Conservation (phyloP, 306 rosid genomes). For the Vicia sativa region DNA sequence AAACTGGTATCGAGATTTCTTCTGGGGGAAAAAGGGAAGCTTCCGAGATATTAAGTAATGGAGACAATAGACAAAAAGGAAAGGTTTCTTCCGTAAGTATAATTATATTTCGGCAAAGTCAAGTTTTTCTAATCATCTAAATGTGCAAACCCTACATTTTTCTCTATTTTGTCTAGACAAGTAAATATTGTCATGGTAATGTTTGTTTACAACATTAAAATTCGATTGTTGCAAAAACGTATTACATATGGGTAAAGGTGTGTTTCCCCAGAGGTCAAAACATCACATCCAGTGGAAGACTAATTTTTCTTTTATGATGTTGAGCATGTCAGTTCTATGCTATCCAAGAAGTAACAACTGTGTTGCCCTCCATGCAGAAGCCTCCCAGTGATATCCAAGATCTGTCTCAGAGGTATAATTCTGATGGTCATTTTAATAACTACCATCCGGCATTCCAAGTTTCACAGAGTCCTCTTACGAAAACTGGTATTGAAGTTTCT, state of each 20-base stretch:
- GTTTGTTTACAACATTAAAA: constrained; percentile 23
- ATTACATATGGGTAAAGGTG: constrained; percentile 1
- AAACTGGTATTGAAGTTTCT: constrained; percentile 43
- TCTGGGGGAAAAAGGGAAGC: constrained; percentile 66
- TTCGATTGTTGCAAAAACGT: constrained; percentile 16
- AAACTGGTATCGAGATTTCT: constrained; percentile 42
- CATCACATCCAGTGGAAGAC: constrained; percentile 2
- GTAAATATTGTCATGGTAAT: constrained; percentile 9
- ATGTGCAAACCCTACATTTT: constrained; percentile 12
- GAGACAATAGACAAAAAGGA: constrained; percentile 24
- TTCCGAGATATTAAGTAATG: constrained; percentile 38
- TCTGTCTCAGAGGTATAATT: constrained; percentile 41
- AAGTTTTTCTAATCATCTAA: constrained; percentile 3
- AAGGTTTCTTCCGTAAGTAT: too few relatives aligned
- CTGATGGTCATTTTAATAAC: constrained; percentile 41
- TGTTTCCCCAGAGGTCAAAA: constrained; percentile 10
- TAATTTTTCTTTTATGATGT: constrained; percentile 26
- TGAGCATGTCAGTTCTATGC: constrained; percentile 16
- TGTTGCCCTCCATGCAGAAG: constrained; percentile 40
- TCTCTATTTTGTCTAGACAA: constrained; percentile 12
- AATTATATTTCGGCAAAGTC: not conserved
- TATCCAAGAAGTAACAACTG: constrained; percentile 41
- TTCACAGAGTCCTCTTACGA: constrained; percentile 41
- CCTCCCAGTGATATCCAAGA: constrained; percentile 39
- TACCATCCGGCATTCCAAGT: constrained; percentile 34